Percentiles rank a stretch among this genome's conserved stretches.
Evolutionary conservation across 2,329 filamentous ascomycete genomes (phyloP).

Genomic region (Aspergillus sp.): DNA sequence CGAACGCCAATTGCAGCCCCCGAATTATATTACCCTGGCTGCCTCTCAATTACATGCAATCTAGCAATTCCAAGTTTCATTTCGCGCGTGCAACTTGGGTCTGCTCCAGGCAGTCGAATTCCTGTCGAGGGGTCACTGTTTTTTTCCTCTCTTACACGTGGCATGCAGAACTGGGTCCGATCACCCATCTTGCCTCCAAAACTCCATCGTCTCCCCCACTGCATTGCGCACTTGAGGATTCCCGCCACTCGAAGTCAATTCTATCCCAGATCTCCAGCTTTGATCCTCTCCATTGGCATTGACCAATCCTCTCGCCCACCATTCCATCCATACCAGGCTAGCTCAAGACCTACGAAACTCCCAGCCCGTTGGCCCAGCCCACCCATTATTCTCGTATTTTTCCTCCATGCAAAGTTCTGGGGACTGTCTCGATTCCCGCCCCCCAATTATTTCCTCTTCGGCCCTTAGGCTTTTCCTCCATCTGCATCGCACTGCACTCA

Average conservation of each 20-base stretch:
- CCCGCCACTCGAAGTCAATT: not conserved
- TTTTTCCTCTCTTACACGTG: constrained; percentile 6
- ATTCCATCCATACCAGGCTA: not conserved
- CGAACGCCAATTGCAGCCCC: not conserved
- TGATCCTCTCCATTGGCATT: not conserved
- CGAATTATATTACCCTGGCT: not conserved
- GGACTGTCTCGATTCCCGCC: not conserved
- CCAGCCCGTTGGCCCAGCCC: too few relatives aligned
- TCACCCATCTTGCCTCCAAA: not conserved
- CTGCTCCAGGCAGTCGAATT: not conserved
- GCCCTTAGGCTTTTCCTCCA: not conserved
- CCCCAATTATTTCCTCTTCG: not conserved
- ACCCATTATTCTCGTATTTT: not conserved
- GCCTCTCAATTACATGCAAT: not conserved
- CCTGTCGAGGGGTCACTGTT: not conserved
- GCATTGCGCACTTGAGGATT: not conserved
- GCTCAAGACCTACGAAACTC: too few relatives aligned
- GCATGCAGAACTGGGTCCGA: constrained; percentile 2
- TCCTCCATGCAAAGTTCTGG: not conserved
- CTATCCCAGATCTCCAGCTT: not conserved
- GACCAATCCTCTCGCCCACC: not conserved
- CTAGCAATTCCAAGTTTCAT: not conserved
- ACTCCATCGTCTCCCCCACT: not conserved
- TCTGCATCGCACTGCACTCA: not conserved
- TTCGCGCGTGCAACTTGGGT: not conserved